phyloP scores from a whole-genome alignment of 2,329 filamentous ascomycete genomes.

The Albifimbria verrucaria region DNA sequence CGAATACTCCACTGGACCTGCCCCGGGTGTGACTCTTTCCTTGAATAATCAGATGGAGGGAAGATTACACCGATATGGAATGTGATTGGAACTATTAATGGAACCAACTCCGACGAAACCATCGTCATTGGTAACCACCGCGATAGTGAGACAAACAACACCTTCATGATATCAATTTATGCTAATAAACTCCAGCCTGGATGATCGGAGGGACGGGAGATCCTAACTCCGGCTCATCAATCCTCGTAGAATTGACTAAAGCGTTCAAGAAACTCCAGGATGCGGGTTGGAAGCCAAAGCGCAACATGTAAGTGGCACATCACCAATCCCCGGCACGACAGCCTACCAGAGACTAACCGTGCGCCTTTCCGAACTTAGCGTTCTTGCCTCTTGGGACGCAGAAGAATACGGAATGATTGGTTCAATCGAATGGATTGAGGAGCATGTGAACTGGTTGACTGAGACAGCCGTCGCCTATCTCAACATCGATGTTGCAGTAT shows the following conservation, averaged over 20 bases:
- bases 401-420: conserved; percentile 80
- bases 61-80: conserved; percentile 71
- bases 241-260: conserved; percentile 71
- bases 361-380: too few relatives aligned
- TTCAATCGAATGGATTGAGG: conserved; percentile 84
- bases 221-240: conserved; percentile 76
- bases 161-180: too few relatives aligned
- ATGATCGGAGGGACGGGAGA: conserved; percentile 82
- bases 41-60: conserved; percentile 68
- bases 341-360: not conserved
- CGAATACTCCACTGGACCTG: conserved; percentile 40
- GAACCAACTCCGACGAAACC: conserved; percentile 71
- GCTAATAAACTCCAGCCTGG: too few relatives aligned
- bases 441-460: conserved; percentile 73
- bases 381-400: conserved; percentile 69
- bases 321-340: too few relatives aligned
- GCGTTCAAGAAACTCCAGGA: conserved; percentile 67
- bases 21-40: conserved; percentile 58
- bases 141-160: too few relatives aligned
- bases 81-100: conserved; percentile 77
- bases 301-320: conserved; percentile 50
- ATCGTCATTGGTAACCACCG: conserved; percentile 74
- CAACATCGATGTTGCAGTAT: conserved; percentile 70
- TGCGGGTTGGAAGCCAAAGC: conserved; percentile 74
- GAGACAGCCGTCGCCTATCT: conserved; percentile 71